Conservation (phyloP, 495 filamentous ascomycete genomes). For the Xylaria longipes region DNA sequence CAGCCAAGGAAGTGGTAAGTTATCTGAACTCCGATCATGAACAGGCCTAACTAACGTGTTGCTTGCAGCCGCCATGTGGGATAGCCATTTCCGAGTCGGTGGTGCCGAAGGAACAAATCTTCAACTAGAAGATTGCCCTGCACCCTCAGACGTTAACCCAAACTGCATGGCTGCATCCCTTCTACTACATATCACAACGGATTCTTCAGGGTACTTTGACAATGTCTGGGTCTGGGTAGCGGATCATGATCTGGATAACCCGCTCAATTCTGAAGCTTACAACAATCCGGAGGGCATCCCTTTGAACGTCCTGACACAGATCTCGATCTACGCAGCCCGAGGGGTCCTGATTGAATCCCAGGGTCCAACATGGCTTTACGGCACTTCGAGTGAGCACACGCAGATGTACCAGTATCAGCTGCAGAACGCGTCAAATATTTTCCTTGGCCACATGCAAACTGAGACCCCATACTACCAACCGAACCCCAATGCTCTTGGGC, state of each 20-base stretch:
- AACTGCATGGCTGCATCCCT: not conserved
- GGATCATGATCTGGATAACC: not conserved
- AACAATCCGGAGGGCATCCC: no score
- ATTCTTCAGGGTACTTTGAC: not conserved
- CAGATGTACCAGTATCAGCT: not conserved
- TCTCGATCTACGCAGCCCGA: not conserved
- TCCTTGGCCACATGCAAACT: not conserved
- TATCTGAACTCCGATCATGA: no score
- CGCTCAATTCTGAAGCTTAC: not conserved
- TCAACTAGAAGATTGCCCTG: constrained; percentile 63
- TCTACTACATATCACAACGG: not conserved
- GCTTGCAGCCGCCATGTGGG: constrained; percentile 40
- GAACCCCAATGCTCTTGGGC: not conserved
- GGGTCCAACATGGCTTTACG: not conserved
- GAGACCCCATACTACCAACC: constrained; percentile 1
- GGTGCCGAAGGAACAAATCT: constrained; percentile 71
- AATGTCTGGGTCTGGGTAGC: not conserved
- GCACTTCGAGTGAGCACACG: not conserved
- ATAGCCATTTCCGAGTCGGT: constrained; percentile 35
- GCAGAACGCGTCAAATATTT: not conserved
- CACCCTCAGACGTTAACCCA: no score
- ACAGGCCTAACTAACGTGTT: not conserved
- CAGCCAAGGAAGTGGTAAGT: constrained; percentile 15
- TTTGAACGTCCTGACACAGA: not conserved
- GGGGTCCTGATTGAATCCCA: not conserved